phyloP scores from a whole-genome alignment of 805 yeast genomes.

The Candida qinlingensis region DNA sequence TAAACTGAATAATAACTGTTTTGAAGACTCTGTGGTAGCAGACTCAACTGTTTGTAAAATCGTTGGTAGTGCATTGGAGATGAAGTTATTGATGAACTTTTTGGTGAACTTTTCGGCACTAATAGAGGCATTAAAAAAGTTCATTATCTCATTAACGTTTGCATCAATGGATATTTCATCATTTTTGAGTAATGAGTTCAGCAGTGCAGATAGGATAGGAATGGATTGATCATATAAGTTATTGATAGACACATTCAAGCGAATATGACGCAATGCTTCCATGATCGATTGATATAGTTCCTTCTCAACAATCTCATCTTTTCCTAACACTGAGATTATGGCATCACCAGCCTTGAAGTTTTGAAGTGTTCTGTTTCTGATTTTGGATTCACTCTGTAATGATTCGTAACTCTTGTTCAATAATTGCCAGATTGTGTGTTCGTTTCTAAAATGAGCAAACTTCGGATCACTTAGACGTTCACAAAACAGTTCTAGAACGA shows the following conservation, averaged over 20 bases:
- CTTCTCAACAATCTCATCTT: background rate
- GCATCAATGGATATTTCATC: background rate
- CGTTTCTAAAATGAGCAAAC: slow-evolving; percentile 37
- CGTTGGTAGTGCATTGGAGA: slow-evolving; percentile 16
- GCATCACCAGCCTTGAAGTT: slow-evolving; percentile 38
- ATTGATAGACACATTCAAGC: slow-evolving; percentile 11
- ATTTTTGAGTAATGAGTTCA: slow-evolving; percentile 6
- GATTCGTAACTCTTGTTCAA: slow-evolving; percentile 36
- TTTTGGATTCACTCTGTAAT: slow-evolving; percentile 24
- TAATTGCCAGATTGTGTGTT: slow-evolving; percentile 44
- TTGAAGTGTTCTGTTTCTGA: slow-evolving; percentile 38
- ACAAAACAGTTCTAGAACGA: slow-evolving; percentile 52
- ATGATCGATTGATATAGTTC: slow-evolving; percentile 7
- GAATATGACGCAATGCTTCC: slow-evolving; percentile 11
- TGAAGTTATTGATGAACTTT: slow-evolving; percentile 15
- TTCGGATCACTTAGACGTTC: slow-evolving; percentile 54
- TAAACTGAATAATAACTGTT: slow-evolving; percentile 12
- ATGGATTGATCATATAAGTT: slow-evolving; percentile 14
- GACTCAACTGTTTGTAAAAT: slow-evolving; percentile 8
- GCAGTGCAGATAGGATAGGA: slow-evolving; percentile 17
- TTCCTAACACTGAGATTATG: slow-evolving; percentile 22
- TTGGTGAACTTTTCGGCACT: slow-evolving; percentile 15
- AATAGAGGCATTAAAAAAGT: slow-evolving; percentile 13
- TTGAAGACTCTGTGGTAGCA: background rate
- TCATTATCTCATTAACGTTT: slow-evolving; percentile 5